Conservation (phyloP, 2,329 filamentous ascomycete species). For the Ustulina deusta region DNA sequence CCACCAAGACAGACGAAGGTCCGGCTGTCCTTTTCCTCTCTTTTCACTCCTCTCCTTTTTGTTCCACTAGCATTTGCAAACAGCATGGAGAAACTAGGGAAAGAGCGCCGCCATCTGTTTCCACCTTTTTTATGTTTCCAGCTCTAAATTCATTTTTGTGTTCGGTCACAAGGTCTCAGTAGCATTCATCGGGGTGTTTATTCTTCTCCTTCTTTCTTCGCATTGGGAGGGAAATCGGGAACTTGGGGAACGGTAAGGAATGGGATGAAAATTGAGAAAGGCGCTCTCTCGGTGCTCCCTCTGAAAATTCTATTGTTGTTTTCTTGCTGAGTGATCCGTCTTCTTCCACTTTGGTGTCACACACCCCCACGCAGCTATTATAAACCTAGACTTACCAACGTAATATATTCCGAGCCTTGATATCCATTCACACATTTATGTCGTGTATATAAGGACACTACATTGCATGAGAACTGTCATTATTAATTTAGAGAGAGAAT, state of each 20-base stretch:
- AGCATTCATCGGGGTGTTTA: conserved; percentile 33
- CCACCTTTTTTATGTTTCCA: background rate
- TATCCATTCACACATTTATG: background rate
- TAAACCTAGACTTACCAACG: conserved; percentile 18
- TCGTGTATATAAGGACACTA: background rate
- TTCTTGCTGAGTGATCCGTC: background rate
- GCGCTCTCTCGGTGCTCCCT: conserved; percentile 1
- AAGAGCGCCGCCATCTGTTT: background rate
- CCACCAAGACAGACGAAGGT: background rate
- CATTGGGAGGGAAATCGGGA: conserved; percentile 6
- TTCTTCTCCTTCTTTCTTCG: background rate
- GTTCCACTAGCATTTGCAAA: conserved; percentile 18
- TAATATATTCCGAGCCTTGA: conserved; percentile 24
- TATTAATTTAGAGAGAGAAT: background rate
- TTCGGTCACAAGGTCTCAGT: conserved; percentile 18
- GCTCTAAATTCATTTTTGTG: background rate
- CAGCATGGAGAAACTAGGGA: conserved; percentile 6
- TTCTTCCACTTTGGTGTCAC: background rate
- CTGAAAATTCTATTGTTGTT: background rate
- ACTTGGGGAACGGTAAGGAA: background rate
- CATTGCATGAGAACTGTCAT: background rate
- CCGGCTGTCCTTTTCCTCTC: background rate
- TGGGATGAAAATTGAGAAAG: conserved; percentile 13
- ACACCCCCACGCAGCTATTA: background rate
- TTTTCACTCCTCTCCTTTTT: background rate